Evolutionary conservation across 164 flowering plant species (phyloP).

Genomic region (Umbellularia californica): DNA sequence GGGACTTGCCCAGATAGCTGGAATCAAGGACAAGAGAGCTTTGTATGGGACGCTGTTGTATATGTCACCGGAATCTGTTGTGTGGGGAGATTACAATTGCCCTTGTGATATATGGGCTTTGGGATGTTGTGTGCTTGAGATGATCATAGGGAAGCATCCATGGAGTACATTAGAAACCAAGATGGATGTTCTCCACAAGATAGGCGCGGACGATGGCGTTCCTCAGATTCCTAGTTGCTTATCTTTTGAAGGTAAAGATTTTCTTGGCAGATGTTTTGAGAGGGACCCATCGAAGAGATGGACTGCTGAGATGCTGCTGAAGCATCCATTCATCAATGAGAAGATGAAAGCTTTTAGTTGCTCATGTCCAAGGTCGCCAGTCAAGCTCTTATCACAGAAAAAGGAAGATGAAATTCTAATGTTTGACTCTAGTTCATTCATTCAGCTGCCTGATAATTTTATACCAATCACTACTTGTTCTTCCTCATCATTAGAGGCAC

Average conservation of each 20-base stretch:
- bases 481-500: no score
- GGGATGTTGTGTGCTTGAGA: not conserved
- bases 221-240: not conserved
- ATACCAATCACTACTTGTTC: no score
- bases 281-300: not conserved
- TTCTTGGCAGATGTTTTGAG: not conserved
- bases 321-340: not conserved
- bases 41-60: not conserved
- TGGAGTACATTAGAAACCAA: not conserved
- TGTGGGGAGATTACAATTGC: not conserved
- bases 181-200: not conserved
- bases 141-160: not conserved
- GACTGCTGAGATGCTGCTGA: not conserved
- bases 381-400: no score
- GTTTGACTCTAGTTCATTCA: no score
- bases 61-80: not conserved
- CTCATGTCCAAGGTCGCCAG: no score
- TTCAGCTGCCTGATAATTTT: no score
- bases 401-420: no score
- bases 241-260: not conserved
- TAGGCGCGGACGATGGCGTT: not conserved
- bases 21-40: not conserved
- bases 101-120: not conserved
- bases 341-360: no score
- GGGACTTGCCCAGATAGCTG: not conserved